These are phyloP conservation scores for Ascobolus immersus DNA, from an alignment of 495 filamentous ascomycete genomes.

Conservation along the genomic window DNA sequence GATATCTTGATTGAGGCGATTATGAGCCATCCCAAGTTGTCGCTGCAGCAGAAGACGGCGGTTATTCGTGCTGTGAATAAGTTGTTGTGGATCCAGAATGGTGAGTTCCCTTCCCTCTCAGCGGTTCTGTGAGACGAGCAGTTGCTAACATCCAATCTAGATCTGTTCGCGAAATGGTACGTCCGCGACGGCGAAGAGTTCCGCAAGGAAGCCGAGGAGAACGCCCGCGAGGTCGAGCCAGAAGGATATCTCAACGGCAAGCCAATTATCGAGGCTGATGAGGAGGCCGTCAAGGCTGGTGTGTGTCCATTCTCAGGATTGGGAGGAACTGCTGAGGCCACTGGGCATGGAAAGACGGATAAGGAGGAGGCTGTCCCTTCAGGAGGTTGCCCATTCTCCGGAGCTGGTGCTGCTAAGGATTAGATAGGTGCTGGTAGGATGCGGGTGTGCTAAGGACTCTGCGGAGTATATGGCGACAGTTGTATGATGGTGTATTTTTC, in stretches of 20 bases:
- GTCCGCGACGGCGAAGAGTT: slow-evolving; percentile 47
- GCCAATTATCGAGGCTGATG: slow-evolving; percentile 21
- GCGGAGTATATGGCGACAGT: too few species aligned
- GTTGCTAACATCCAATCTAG: slow-evolving; percentile 10
- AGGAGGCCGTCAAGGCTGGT: not conserved
- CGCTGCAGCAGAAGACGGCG: slow-evolving; percentile 36
- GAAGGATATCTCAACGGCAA: slow-evolving; percentile 35
- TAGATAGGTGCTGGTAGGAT: too few species aligned
- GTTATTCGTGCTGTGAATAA: slow-evolving; percentile 38
- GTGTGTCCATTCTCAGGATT: not conserved
- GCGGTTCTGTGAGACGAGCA: too few species aligned
- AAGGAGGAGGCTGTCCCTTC: not conserved
- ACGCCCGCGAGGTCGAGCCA: slow-evolving; percentile 23
- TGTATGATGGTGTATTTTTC: too few species aligned
- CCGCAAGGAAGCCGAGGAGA: slow-evolving; percentile 30
- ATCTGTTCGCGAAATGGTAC: slow-evolving; percentile 54
- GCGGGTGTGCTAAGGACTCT: too few species aligned
- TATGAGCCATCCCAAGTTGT: slow-evolving; percentile 38
- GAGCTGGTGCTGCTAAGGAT: too few species aligned
- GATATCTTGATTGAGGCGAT: slow-evolving; percentile 51
- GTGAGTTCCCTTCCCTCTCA: not conserved
- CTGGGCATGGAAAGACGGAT: not conserved
- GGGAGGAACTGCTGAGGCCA: not conserved
- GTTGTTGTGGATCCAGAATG: slow-evolving; percentile 23
- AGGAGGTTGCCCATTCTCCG: not conserved